Base-by-base conservation (phyloP, 768 basidiomycete genomes). In the Naematelia aurantialba region DNA sequence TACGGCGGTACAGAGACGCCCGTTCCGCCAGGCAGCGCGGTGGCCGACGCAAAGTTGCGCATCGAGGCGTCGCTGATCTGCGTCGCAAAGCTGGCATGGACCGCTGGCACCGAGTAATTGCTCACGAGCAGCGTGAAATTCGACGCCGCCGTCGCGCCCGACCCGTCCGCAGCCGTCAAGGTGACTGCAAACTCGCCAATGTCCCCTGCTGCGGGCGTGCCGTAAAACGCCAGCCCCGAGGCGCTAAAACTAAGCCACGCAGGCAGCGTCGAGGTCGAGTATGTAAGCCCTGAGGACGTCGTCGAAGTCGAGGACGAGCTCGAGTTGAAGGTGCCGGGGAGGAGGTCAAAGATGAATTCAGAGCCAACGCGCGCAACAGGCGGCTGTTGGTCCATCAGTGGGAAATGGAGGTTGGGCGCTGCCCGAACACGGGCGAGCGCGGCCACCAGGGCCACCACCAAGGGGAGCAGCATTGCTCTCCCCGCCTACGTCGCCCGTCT, bases 211-310 rank as follows among this genome's bases (percentile, higher is more conserved):
- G 81, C 66, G 12, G 93, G 91, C 0, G 81, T 85, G 5, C 93
- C 93, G 53, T 77, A 72, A 59, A 98, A 86, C 0, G 85, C 85
- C 31, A 78, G 76, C 0, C 83, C 81, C 4, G 66, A 57, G 21
- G 83, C 74, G 74, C 92, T 83, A 73, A 93, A 94, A 3, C 79
- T 73, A 52, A 91, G 81, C 93, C 93, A 98, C 2, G 70, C 52
- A 2, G 91, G 91, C 17, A 92, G 79, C 24, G 77, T 61, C 3
- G 81, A 81, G 0, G 83, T 81, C 3, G 84, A 78, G 71, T 87
- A 89, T 22, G 67, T 74, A 31, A 85, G 59, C 79, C 83, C 62
- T 4, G 66, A 22, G 24, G 60, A 52, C 5, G 71, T 59, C 44
- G 71, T 59, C 4, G 76, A 61, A 2, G 91, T 91, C 17, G 91